These are phyloP conservation scores for Daldinia childiae DNA, from an alignment of 495 filamentous ascomycete species.

Conservation along the genomic window DNA sequence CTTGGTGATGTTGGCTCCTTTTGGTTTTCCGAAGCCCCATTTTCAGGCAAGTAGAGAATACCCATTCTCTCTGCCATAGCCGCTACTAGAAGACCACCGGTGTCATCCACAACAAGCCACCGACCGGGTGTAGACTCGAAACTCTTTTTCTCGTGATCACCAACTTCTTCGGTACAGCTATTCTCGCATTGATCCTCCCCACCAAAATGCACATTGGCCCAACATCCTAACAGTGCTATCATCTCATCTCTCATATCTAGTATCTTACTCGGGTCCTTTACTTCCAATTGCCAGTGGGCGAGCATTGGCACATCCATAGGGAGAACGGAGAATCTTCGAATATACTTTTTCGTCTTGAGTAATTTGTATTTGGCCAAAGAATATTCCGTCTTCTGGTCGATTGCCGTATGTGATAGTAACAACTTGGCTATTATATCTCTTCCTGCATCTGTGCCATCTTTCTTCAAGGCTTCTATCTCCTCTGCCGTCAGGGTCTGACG, in stretches of 20 bases:
- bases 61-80: constrained; percentile 93
- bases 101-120: constrained; percentile 92
- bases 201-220: constrained; percentile 62
- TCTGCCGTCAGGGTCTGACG: constrained; percentile 82
- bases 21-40: constrained; percentile 51
- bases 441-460: constrained; percentile 76
- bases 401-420: constrained; percentile 79
- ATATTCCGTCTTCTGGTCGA: constrained; percentile 95
- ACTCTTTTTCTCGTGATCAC: constrained; percentile 16
- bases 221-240: constrained; percentile 70
- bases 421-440: constrained; percentile 89
- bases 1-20: constrained; percentile 38
- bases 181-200: constrained; percentile 50
- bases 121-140: constrained; percentile 47
- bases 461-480: constrained; percentile 93
- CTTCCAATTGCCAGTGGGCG: constrained; percentile 74
- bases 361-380: constrained; percentile 94
- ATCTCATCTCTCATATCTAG: constrained; percentile 90
- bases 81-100: constrained; percentile 83
- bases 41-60: constrained; percentile 67
- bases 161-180: constrained; percentile 36
- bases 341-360: constrained; percentile 92
- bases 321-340: constrained; percentile 82
- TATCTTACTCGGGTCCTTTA: constrained; percentile 80
- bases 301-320: constrained; percentile 82